phyloP scores from a whole-genome alignment of 345 rosid species.

The Lumnitzera littorea region DNA sequence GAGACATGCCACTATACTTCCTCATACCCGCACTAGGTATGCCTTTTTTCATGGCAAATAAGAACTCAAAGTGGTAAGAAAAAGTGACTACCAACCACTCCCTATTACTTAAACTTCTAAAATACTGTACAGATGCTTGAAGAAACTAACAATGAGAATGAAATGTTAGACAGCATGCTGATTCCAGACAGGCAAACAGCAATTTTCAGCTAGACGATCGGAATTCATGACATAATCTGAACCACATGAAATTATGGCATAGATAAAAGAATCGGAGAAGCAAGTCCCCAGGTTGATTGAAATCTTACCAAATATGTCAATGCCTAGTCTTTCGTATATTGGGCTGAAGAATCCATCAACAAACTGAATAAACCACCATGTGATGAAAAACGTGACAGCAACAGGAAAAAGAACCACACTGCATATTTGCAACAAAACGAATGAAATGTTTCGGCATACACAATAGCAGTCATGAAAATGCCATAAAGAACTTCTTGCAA shows the following conservation, averaged over 20 bases:
- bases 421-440: constrained; percentile 24
- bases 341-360: constrained; percentile 89
- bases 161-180: no score
- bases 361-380: constrained; percentile 83
- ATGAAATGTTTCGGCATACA: background rate
- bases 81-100: no score
- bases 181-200: no score
- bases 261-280: background rate
- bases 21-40: no score
- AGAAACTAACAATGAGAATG: no score
- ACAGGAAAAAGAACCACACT: constrained; percentile 86
- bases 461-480: background rate
- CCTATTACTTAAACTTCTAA: no score
- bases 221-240: background rate
- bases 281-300: constrained; percentile 1
- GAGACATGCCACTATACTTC: no score
- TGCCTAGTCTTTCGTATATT: constrained; percentile 60
- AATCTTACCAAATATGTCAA: constrained; percentile 70
- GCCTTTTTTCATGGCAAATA: background rate
- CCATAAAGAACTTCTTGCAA: constrained; percentile 1
- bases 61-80: background rate
- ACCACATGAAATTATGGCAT: background rate
- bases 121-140: no score
- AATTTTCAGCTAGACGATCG: no score
- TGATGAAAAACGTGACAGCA: constrained; percentile 74